phyloP scores from a whole-genome alignment of 768 basidiomycete species.

The Phaeolepiota aurea region DNA sequence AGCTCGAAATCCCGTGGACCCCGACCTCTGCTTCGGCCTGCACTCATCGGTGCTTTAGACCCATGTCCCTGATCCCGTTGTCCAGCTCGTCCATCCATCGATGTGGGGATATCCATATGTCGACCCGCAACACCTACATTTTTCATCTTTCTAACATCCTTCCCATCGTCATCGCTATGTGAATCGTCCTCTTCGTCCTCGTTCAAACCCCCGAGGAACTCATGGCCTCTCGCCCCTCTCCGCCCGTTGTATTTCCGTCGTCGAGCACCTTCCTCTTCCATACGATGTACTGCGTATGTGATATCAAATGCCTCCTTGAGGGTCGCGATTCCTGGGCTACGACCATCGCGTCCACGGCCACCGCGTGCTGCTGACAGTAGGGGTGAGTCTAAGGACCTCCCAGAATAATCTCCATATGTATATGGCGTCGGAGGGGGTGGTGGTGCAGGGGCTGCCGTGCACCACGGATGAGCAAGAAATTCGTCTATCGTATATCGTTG shows the following conservation, averaged over 20 bases:
- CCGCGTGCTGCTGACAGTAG: slow-evolving; percentile 75
- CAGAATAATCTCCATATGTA: slow-evolving; percentile 24
- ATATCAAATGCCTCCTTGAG: slow-evolving; percentile 99
- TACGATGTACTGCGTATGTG: slow-evolving; percentile 96
- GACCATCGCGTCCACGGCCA: slow-evolving; percentile 58
- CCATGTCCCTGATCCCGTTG: slow-evolving; percentile 20
- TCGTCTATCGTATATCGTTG: slow-evolving; percentile 98
- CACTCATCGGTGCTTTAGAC: slow-evolving; percentile 9
- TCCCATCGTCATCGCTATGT: slow-evolving; percentile 32
- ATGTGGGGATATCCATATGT: slow-evolving; percentile 1
- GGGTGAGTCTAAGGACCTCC: slow-evolving; percentile 77
- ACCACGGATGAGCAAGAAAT: slow-evolving; percentile 96
- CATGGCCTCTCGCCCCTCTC: slow-evolving; percentile 68
- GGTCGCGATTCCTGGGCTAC: slow-evolving; percentile 86
- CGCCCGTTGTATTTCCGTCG: slow-evolving; percentile 74
- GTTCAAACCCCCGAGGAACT: slow-evolving; percentile 80
- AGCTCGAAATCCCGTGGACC: slow-evolving; percentile 59
- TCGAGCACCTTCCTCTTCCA: slow-evolving; percentile 96
- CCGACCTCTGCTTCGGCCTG: slow-evolving; percentile 6
- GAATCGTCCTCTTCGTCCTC: slow-evolving; percentile 77
- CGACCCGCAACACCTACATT: slow-evolving; percentile 9
- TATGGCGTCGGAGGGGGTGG: slow-evolving; percentile 61
- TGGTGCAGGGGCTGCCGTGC: slow-evolving; percentile 58
- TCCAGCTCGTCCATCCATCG: slow-evolving; percentile 28
- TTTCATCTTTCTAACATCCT: slow-evolving; percentile 29